These are phyloP conservation scores for Hanseniaspora meyeri DNA, from an alignment of 805 yeast genomes.

Conservation along the genomic window DNA sequence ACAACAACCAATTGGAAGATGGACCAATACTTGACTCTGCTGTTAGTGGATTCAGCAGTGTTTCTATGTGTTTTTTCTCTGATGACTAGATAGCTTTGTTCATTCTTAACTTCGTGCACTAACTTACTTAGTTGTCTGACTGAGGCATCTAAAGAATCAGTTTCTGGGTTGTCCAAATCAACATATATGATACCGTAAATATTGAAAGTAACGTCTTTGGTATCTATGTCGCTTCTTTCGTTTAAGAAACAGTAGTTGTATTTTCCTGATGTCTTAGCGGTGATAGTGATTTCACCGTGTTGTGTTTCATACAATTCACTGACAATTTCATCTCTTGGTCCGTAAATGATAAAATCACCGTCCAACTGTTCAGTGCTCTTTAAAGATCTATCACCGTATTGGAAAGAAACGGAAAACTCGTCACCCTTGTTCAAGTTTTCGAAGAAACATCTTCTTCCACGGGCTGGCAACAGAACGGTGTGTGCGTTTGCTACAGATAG, in stretches of 20 bases:
- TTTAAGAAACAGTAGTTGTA: slow-evolving; percentile 85
- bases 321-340: slow-evolving; percentile 36
- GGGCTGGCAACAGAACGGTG: slow-evolving; percentile 68
- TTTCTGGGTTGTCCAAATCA: slow-evolving; percentile 61
- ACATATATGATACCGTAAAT: slow-evolving; percentile 86
- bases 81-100: slow-evolving; percentile 79
- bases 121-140: slow-evolving; percentile 62
- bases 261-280: slow-evolving; percentile 58
- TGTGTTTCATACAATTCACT: slow-evolving; percentile 44
- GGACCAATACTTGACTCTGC: slow-evolving; percentile 97
- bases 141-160: slow-evolving; percentile 73
- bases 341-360: slow-evolving; percentile 52
- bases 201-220: slow-evolving; percentile 88
- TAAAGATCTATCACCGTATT: slow-evolving; percentile 82
- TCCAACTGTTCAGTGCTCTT: slow-evolving; percentile 51
- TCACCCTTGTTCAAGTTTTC: slow-evolving; percentile 75
- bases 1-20: slow-evolving; percentile 81
- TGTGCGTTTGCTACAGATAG: slow-evolving; percentile 39
- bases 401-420: slow-evolving; percentile 77
- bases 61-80: slow-evolving; percentile 97
- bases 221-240: slow-evolving; percentile 56
- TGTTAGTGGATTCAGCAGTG: slow-evolving; percentile 94
- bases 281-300: slow-evolving; percentile 67
- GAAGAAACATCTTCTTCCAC: slow-evolving; percentile 78
- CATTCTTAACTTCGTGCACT: slow-evolving; percentile 80